phyloP scores from a whole-genome alignment of 1,284 basidiomycete genomes.

The Cryptococcus jaspeensis region DNA sequence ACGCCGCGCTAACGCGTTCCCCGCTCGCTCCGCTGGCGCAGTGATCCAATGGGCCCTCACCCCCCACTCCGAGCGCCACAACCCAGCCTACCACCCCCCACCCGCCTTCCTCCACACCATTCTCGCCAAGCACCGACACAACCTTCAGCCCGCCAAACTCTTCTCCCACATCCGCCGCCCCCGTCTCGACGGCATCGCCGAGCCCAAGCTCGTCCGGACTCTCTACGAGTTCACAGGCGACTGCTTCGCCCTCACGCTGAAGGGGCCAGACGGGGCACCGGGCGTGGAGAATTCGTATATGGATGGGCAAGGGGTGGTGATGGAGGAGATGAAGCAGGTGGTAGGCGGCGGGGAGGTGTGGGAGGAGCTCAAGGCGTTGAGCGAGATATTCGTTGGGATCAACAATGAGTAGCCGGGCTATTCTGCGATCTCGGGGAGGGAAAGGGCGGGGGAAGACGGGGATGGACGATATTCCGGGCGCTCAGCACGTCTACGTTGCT shows the following conservation, averaged over 20 bases:
- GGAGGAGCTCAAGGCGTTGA: slow-evolving; percentile 21
- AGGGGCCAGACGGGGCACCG: slow-evolving; percentile 45
- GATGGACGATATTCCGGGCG: too few species aligned
- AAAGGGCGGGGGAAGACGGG: too few species aligned
- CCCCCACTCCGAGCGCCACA: slow-evolving; percentile 35
- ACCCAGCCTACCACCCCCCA: slow-evolving; percentile 43
- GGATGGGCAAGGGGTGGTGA: slow-evolving; percentile 46
- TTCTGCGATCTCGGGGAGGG: not conserved
- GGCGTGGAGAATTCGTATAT: slow-evolving; percentile 32
- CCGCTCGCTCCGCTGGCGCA: not conserved
- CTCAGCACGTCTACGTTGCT: too few species aligned
- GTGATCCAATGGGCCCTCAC: slow-evolving; percentile 49
- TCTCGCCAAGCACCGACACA: slow-evolving; percentile 50
- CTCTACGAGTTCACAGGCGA: slow-evolving; percentile 46
- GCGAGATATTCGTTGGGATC: slow-evolving; percentile 15
- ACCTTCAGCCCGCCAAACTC: slow-evolving; percentile 45
- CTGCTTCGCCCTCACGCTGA: slow-evolving; percentile 44
- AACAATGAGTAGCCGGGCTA: slow-evolving; percentile 1
- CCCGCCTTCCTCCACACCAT: slow-evolving; percentile 54
- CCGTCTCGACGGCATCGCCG: slow-evolving; percentile 41
- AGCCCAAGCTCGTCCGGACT: slow-evolving; percentile 43
- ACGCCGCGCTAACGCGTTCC: too few species aligned
- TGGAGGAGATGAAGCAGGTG: slow-evolving; percentile 29
- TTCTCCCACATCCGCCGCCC: slow-evolving; percentile 44
- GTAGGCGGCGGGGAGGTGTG: slow-evolving; percentile 25